These are phyloP conservation scores for Lactarius hatsudake DNA, from an alignment of 768 basidiomycete species.

Conservation along the genomic window DNA sequence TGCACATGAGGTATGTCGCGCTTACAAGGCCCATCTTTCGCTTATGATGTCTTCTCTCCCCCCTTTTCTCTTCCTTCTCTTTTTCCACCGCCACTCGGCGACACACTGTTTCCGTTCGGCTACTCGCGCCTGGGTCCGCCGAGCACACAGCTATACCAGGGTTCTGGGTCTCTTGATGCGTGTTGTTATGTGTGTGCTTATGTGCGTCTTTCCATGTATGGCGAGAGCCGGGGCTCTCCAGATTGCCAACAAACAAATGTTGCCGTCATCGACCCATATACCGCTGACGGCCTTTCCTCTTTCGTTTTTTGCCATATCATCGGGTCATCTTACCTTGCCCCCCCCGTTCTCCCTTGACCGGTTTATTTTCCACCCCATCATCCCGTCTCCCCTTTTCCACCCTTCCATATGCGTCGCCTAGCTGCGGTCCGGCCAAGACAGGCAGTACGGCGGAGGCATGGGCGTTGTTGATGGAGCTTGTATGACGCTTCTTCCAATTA, in stretches of 20 bases:
- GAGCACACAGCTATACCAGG: background rate
- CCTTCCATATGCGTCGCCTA: slow-evolving; percentile 16
- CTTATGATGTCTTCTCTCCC: slow-evolving; percentile 9
- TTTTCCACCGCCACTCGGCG: background rate
- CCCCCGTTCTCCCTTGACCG: background rate
- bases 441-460: background rate
- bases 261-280: slow-evolving; percentile 14
- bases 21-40: slow-evolving; percentile 23
- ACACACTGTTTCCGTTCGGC: background rate
- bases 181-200: background rate
- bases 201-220: background rate
- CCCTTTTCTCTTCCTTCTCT: background rate
- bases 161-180: slow-evolving; percentile 10
- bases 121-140: background rate
- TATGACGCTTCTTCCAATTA: slow-evolving; percentile 3
- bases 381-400: background rate
- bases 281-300: slow-evolving; percentile 13
- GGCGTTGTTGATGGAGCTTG: slow-evolving; percentile 16
- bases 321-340: slow-evolving; percentile 5
- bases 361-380: background rate
- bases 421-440: background rate
- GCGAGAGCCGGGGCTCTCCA: slow-evolving; percentile 8
- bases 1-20: slow-evolving; percentile 52
- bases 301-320: slow-evolving; percentile 10
- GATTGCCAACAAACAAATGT: background rate